These are phyloP conservation scores for Phytopythium oedochilum DNA, from an alignment of 352 stramenopile genomes.

Conservation along the genomic window DNA sequence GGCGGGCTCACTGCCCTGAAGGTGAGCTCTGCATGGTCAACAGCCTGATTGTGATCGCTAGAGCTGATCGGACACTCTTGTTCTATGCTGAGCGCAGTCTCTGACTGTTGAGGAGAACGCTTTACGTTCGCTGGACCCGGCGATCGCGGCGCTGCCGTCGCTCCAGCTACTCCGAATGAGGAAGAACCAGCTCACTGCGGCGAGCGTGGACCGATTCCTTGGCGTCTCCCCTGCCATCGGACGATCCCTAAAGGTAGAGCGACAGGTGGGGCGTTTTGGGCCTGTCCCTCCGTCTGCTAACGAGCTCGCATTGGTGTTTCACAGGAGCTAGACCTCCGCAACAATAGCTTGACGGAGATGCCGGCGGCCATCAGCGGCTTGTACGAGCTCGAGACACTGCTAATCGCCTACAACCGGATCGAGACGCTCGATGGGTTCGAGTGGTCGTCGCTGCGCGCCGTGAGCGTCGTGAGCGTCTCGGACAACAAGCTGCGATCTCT, in stretches of 20 bases:
- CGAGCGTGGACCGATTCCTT: conserved; percentile 41
- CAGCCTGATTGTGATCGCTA: too few species aligned
- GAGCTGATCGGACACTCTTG: too few species aligned
- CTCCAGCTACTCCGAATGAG: conserved; percentile 60
- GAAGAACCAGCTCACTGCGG: conserved; percentile 64
- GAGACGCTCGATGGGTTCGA: conserved; percentile 60
- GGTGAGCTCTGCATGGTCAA: conserved; percentile 27
- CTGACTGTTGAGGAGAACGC: conserved; percentile 67
- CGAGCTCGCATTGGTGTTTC: conserved; percentile 1
- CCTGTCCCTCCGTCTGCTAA: too few species aligned
- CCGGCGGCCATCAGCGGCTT: conserved; percentile 32
- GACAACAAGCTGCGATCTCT: conserved; percentile 76
- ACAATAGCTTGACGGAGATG: conserved; percentile 51
- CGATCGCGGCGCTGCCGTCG: conserved; percentile 34
- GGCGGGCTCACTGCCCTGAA: conserved; percentile 38
- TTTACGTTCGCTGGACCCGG: conserved; percentile 36
- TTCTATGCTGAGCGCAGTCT: conserved; percentile 16
- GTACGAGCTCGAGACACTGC: conserved; percentile 44
- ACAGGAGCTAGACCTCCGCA: conserved; percentile 71
- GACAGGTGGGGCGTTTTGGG: too few species aligned
- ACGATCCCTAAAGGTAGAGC: conserved; percentile 32
- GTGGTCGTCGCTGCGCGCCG: conserved; percentile 37
- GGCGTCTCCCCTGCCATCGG: conserved; percentile 9
- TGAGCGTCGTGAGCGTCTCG: conserved; percentile 62
- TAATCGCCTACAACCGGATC: conserved; percentile 71